These are phyloP conservation scores for Vitis rupestris DNA, from an alignment of 164 flowering plant species.

Conservation along the genomic window DNA sequence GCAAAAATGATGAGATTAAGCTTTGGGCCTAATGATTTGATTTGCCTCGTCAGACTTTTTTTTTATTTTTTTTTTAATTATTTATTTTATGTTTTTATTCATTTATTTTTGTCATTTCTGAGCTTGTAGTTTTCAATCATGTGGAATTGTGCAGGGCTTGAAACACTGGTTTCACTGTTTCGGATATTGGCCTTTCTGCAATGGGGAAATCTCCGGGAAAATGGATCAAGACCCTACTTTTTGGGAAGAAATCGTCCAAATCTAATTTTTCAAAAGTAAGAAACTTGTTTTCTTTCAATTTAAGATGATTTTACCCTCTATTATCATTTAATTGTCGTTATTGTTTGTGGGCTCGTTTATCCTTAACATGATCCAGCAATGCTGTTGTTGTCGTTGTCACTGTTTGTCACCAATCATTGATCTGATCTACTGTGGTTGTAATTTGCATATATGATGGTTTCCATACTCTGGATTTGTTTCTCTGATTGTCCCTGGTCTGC, in stretches of 20 bases:
- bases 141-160: constrained; percentile 13
- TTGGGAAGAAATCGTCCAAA: constrained; percentile 80
- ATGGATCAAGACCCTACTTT: constrained; percentile 84
- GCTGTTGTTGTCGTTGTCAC: not conserved
- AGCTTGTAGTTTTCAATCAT: not conserved
- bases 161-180: constrained; percentile 2
- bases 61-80: not conserved
- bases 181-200: constrained; percentile 6
- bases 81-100: not conserved
- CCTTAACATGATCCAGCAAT: not conserved
- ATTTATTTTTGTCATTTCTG: too few relatives aligned
- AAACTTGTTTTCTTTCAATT: constrained; percentile 4
- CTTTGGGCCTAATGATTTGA: not conserved
- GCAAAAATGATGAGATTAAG: not conserved
- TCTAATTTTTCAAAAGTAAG: constrained; percentile 51
- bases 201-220: constrained; percentile 92
- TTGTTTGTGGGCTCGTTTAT: not conserved
- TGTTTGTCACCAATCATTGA: not conserved
- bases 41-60: not conserved
- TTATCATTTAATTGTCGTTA: too few relatives aligned
- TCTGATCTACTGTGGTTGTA: not conserved
- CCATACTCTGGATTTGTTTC: not conserved
- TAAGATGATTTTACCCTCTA: not conserved
- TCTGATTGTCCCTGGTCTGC: too few relatives aligned
- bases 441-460: not conserved